Percentiles rank a stretch among this genome's conserved stretches.
Conservation (phyloP, 371 early-diverging fungal species). For the Umbelopsis sp. region DNA sequence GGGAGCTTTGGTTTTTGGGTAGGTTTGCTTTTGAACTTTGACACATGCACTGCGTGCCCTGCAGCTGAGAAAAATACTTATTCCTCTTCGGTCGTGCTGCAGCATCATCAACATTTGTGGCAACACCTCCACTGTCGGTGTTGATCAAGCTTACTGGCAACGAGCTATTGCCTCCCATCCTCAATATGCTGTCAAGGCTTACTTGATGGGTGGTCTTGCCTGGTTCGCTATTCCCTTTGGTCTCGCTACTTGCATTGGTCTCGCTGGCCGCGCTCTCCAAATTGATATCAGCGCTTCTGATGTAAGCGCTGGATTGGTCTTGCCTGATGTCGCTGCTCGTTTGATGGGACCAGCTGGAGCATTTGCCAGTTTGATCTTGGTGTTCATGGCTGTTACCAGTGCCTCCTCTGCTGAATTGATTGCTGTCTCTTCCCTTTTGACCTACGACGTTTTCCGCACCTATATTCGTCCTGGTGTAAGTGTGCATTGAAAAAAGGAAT, state of each 20-base stretch:
- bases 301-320: slow-evolving; percentile 67
- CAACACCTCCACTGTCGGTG: slow-evolving; percentile 76
- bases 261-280: slow-evolving; percentile 67
- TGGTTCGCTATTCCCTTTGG: slow-evolving; percentile 79
- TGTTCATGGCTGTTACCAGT: slow-evolving; percentile 74
- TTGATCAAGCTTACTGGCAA: slow-evolving; percentile 76
- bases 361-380: slow-evolving; percentile 62
- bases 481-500: background rate
- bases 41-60: background rate
- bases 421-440: slow-evolving; percentile 70
- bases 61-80: background rate
- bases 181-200: slow-evolving; percentile 67
- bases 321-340: slow-evolving; percentile 67
- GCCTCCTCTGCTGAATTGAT: slow-evolving; percentile 73
- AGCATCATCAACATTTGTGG: slow-evolving; percentile 71
- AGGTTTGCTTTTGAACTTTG: background rate
- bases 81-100: background rate
- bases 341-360: slow-evolving; percentile 64
- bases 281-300: slow-evolving; percentile 48
- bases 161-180: slow-evolving; percentile 74
- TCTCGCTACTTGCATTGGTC: slow-evolving; percentile 71
- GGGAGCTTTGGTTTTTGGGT: slow-evolving; percentile 66
- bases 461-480: slow-evolving; percentile 57
- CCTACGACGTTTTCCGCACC: slow-evolving; percentile 71
- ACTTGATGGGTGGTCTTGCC: slow-evolving; percentile 67